Evolutionary conservation across 495 filamentous ascomycete genomes (phyloP).

Genomic region (Bryoglossum gracile): DNA sequence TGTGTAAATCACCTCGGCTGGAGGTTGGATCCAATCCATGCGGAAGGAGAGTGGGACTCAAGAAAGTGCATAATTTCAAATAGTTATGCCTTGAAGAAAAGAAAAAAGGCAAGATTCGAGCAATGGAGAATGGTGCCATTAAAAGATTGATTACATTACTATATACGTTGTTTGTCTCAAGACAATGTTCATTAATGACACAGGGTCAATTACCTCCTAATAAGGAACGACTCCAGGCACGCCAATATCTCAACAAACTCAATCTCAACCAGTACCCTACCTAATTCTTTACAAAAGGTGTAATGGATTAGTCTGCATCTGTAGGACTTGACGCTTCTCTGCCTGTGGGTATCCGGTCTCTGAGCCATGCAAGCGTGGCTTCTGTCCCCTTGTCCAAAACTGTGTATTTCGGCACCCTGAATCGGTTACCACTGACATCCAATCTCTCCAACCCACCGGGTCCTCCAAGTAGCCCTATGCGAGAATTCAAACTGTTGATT

Average conservation of each 20-base stretch:
- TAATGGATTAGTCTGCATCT: slow-evolving; percentile 16
- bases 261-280: too few relatives aligned
- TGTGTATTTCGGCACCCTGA: slow-evolving; percentile 80
- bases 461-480: slow-evolving; percentile 65
- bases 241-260: not conserved
- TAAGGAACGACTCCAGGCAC: not conserved
- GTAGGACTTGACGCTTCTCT: slow-evolving; percentile 36
- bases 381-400: slow-evolving; percentile 84
- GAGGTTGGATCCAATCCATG: too few relatives aligned
- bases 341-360: slow-evolving; percentile 64
- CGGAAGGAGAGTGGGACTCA: too few relatives aligned
- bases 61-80: too few relatives aligned
- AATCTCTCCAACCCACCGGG: slow-evolving; percentile 44
- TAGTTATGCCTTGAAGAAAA: too few relatives aligned
- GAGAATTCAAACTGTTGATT: slow-evolving; percentile 66
- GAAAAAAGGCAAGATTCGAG: too few relatives aligned
- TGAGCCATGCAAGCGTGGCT: slow-evolving; percentile 74
- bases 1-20: too few relatives aligned
- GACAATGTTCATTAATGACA: slow-evolving; percentile 10
- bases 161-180: not conserved
- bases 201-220: slow-evolving; percentile 14
- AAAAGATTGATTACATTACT: slow-evolving; percentile 5
- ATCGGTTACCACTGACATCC: slow-evolving; percentile 70
- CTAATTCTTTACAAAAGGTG: too few relatives aligned
- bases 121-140: too few relatives aligned